Percentiles rank a stretch among this genome's conserved stretches.
Evolutionary conservation across 1,139 yeast species (phyloP).

Genomic region (Pichia sp.): DNA sequence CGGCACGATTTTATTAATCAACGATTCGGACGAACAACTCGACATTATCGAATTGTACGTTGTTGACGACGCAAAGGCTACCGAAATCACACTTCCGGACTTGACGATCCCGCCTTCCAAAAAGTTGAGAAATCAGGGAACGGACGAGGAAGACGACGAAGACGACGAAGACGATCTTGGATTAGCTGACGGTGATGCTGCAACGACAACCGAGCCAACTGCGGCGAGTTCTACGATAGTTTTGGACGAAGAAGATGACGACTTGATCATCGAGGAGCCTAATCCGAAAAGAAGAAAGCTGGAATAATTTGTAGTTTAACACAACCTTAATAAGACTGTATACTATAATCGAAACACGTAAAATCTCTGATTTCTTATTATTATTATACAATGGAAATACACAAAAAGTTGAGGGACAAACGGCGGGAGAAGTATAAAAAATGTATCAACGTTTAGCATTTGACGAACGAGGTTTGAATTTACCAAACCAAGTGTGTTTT

Average conservation of each 20-base stretch:
- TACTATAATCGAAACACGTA: too few relatives aligned
- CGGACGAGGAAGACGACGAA: constrained; percentile 22
- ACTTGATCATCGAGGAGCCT: constrained; percentile 4
- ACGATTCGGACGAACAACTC: constrained; percentile 73
- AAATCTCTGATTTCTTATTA: background rate
- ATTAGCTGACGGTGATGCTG: constrained; percentile 19
- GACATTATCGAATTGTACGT: constrained; percentile 72
- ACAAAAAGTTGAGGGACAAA: too few relatives aligned
- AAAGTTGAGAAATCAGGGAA: constrained; percentile 13
- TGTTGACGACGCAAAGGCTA: constrained; percentile 21
- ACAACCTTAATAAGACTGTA: too few relatives aligned
- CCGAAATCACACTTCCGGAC: constrained; percentile 37
- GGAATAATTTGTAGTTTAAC: too few relatives aligned
- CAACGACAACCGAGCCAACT: constrained; percentile 1
- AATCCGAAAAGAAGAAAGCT: constrained; percentile 6
- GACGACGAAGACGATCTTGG: constrained; percentile 19
- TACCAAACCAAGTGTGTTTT: constrained; percentile 36
- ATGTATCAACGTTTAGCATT: constrained; percentile 30
- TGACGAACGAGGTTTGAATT: constrained; percentile 35
- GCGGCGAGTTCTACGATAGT: background rate
- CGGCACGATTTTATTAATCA: constrained; percentile 64
- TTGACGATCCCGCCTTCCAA: constrained; percentile 26
- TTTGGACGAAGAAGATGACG: constrained; percentile 2
- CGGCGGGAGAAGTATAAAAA: too few relatives aligned
- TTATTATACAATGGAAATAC: too few relatives aligned